Base-by-base conservation (phyloP, 495 filamentous ascomycete species). In the Aspergillus bridgeri region DNA sequence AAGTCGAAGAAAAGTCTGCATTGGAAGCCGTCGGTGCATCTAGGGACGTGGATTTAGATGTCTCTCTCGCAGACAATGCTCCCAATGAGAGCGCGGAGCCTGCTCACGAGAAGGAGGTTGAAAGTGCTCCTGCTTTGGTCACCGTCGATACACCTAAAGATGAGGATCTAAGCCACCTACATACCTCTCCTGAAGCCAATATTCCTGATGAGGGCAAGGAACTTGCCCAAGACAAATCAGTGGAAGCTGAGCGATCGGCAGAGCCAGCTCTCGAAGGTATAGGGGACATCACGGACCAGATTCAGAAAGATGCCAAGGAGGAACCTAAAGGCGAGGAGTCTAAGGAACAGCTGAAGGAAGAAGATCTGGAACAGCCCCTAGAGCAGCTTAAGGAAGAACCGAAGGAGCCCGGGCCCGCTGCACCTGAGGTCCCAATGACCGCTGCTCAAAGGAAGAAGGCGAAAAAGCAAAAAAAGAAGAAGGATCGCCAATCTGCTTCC, bases 381-480 rank as follows among this genome's bases (percentile, higher is more conserved):
- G 33, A 38, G 9, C 9, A 38, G 9, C 33, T 13, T 15, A 38
- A 38, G 0, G 33, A 38, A 38, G 33, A 38, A 29, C 33, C 33
- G 3, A 38, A 38, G 9, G 27, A 29, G 27, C 1, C 27, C 27
- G 27, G 11, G 33, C 33, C 33, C 0, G 17, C 33, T 13, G 33
- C 13, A 38, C 3, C 33, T 4, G 33, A 38, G 11, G 33, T 54
- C 13, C 59, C 58, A 1, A 48, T 63, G 56, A 60, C 64, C 0
- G 52, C 59, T 15, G 60, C 58, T n/a, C 56, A 59, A 49, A 68
- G 49, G 21, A 62, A 63, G 60, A 68, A 54, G 42, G 61, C 49
- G 3, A 67, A 59, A 49, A 64, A 64, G 22, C 59, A 67, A 3
- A 67, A 51, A 51, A 62, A 63, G 44, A 63, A 67, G 58, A 65